These are phyloP conservation scores for Globisporangium cylindrosporum DNA, from an alignment of 352 stramenopile genomes.

Conservation along the genomic window DNA sequence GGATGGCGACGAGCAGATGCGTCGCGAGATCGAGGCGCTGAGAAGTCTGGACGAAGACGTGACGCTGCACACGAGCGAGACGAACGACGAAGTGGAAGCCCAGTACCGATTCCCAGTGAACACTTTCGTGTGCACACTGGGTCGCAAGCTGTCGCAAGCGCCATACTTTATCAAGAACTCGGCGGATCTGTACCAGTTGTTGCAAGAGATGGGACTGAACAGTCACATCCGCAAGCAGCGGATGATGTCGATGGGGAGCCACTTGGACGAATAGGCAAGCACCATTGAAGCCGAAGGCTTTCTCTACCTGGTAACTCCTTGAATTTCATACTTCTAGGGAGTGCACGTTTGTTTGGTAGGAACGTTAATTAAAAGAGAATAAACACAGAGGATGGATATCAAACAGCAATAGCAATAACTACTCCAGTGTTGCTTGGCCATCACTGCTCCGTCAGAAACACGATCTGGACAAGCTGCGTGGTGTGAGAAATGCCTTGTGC, in stretches of 20 bases:
- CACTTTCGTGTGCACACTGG: conserved; percentile 83
- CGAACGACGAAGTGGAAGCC: conserved; percentile 31
- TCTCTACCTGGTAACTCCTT: neutral
- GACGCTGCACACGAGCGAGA: conserved; percentile 25
- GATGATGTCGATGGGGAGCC: conserved; percentile 51
- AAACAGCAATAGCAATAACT: too few relatives aligned
- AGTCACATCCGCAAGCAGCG: conserved; percentile 76
- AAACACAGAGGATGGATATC: neutral
- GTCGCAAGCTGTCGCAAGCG: conserved; percentile 77
- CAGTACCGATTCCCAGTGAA: conserved; percentile 78
- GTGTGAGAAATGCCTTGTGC: too few relatives aligned
- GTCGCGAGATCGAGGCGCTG: conserved; percentile 18
- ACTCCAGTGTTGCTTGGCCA: too few relatives aligned
- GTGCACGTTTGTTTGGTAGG: neutral
- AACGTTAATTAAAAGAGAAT: neutral
- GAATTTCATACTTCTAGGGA: neutral
- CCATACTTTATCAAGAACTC: conserved; percentile 89
- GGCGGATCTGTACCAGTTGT: conserved; percentile 75
- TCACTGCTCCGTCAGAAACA: too few relatives aligned
- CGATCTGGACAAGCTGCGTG: too few relatives aligned
- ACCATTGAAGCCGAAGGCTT: neutral
- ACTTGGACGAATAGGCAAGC: conserved; percentile 16
- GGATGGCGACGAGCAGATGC: conserved; percentile 20
- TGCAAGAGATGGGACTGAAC: conserved; percentile 84
- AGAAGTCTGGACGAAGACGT: conserved; percentile 24